Evolutionary conservation across 495 filamentous ascomycete genomes (phyloP), one percentile per base, ranked within the genome.

Genomic region (Podospora fimiseda): DNA sequence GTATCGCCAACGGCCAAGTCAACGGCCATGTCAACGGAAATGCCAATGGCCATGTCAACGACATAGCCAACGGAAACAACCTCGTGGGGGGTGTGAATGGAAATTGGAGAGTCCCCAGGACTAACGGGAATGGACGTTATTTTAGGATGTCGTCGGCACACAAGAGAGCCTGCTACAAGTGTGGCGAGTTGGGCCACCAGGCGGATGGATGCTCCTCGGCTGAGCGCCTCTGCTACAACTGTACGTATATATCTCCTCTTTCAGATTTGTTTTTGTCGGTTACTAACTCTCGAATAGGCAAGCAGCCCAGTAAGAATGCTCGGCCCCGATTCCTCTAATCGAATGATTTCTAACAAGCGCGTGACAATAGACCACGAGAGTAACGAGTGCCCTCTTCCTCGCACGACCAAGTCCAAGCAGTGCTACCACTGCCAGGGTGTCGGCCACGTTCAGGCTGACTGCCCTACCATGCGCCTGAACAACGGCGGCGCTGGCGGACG

Each of bases 361-460:
- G 76, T 59, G 30, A 39, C 24, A 57, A 65, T 58, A 95, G 91
- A 94, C 69, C 94, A 99, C 74, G 94, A 99, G 72, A 96, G 92
- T 50, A 97, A 91, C 76, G 84, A 84, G 64, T 99, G 94, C 79
- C 94, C 94, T 58, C 86, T 87, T 68, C 94, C 94, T 59, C 84
- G 94, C 70, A 95, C 91, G 39, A 96, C 94, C 55, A 93, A 99
- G 74, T 88, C 88, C 38, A 99, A 99, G 82, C 94, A 99, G 76
- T 99, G 94, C 83, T 99, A 99, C 70, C 93, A 97, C 76, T 99
- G 94, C 79, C 93, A 97, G 74, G 94, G 94, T 33, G 79, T 96
- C 55, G 94, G 94, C 52, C 94, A 99, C 67, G 93, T 99, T 63
- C 94, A 99, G 76, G 94, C 94, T 56, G 94, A 97, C 70, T 99